Percentiles rank a stretch among this genome's conserved stretches.
These are phyloP conservation scores for Solanum virginianum DNA, from an alignment of 257 asterid species.

Conservation along the genomic window DNA sequence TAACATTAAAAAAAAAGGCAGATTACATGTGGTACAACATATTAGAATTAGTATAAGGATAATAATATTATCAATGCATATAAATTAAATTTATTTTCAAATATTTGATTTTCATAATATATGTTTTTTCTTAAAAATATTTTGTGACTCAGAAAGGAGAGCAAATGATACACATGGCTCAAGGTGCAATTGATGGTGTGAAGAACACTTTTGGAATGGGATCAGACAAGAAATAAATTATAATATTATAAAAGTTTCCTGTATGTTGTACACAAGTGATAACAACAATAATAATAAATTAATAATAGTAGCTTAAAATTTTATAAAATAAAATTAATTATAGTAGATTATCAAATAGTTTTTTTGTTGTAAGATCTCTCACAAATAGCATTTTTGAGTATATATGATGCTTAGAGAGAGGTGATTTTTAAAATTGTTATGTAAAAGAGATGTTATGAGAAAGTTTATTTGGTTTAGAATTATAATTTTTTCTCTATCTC, in stretches of 20 bases:
- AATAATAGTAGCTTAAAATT: too few species aligned
- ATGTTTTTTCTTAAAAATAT: neutral
- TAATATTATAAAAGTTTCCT: neutral
- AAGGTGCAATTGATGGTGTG: conserved; percentile 55
- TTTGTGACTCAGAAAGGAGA: conserved; percentile 41
- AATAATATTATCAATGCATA: neutral
- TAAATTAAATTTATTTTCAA: neutral
- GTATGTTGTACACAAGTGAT: neutral
- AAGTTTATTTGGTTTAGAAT: neutral
- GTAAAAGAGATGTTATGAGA: neutral
- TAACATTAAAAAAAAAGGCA: neutral
- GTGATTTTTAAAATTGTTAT: neutral
- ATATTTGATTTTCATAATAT: neutral
- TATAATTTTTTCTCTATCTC: neutral
- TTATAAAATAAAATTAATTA: neutral
- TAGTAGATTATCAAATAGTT: neutral
- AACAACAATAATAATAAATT: neutral
- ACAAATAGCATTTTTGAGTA: neutral
- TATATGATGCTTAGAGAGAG: neutral
- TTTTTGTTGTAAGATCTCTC: neutral
- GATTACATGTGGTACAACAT: neutral
- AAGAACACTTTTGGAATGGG: conserved; percentile 68
- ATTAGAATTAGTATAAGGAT: neutral
- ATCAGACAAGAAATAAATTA: conserved; percentile 35
- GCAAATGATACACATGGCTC: conserved; percentile 5